These are phyloP conservation scores for Parastagonospora nodorum DNA, from an alignment of 2,329 filamentous ascomycete species.

Conservation along the genomic window DNA sequence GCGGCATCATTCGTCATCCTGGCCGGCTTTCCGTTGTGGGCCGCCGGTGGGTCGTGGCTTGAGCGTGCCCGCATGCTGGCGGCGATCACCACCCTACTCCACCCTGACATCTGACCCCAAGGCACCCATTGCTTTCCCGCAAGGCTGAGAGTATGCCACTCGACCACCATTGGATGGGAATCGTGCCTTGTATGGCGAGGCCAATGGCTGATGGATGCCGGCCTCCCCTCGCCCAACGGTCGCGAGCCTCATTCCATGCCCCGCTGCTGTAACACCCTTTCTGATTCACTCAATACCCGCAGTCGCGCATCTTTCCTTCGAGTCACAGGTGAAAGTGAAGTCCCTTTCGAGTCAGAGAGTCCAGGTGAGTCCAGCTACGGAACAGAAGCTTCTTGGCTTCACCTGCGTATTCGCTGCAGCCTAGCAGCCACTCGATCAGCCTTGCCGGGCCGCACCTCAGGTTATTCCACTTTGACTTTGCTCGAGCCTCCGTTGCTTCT, in stretches of 20 bases:
- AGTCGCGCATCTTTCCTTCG: neutral
- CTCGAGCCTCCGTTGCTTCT: neutral
- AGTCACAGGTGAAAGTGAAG: neutral
- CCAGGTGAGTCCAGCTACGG: neutral
- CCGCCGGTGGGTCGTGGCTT: neutral
- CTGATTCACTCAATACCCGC: neutral
- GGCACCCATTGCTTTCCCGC: constrained; percentile 4
- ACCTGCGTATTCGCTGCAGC: constrained; percentile 2
- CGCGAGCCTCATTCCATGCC: constrained; percentile 10
- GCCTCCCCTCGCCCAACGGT: constrained; percentile 4
- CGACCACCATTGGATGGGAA: constrained; percentile 12
- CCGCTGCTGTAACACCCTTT: constrained; percentile 12
- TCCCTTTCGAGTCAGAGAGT: too few species aligned
- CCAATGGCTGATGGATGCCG: constrained; percentile 9
- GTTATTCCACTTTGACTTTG: neutral
- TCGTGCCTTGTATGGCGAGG: constrained; percentile 3
- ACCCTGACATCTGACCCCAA: constrained; percentile 19
- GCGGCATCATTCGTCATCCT: constrained; percentile 1
- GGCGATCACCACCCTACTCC: constrained; percentile 5
- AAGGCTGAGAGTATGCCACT: constrained; percentile 6
- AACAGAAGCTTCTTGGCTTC: neutral
- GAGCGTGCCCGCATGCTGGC: neutral
- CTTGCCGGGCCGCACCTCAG: neutral
- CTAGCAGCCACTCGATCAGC: neutral
- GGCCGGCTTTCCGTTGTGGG: neutral